phyloP scores from a whole-genome alignment of 192 early-diverging fungal genomes.

The Coemansia sp. region DNA sequence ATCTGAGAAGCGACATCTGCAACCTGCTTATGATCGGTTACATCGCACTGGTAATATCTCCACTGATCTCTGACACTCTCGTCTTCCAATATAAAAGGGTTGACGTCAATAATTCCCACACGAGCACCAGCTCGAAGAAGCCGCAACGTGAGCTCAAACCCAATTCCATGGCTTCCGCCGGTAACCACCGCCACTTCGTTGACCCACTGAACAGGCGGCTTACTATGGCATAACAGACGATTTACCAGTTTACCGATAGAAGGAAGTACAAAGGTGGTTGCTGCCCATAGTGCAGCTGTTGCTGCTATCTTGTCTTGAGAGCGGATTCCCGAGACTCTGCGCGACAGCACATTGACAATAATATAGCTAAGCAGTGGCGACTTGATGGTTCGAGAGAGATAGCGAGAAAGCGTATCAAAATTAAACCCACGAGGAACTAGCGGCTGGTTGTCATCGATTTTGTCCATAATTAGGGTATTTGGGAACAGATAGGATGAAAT shows the following conservation, averaged over 20 bases:
- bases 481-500: neutral
- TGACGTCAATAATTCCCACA: conserved; percentile 43
- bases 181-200: conserved; percentile 42
- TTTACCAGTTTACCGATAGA: conserved; percentile 12
- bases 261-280: conserved; percentile 28
- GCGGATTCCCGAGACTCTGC: conserved; percentile 4
- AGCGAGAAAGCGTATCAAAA: conserved; percentile 35
- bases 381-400: conserved; percentile 19
- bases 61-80: conserved; percentile 15
- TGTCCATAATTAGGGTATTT: conserved; percentile 12
- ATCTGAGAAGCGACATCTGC: conserved; percentile 28
- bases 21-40: conserved; percentile 26
- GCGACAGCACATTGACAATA: conserved; percentile 16
- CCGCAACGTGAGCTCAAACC: conserved; percentile 30
- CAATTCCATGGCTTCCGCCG: conserved; percentile 47
- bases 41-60: conserved; percentile 41
- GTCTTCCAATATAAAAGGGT: conserved; percentile 25
- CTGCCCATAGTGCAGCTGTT: conserved; percentile 31
- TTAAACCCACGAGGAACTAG: conserved; percentile 47
- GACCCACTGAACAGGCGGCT: conserved; percentile 22
- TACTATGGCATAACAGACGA: conserved; percentile 8
- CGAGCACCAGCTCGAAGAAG: conserved; percentile 35
- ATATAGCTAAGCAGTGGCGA: conserved; percentile 43
- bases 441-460: conserved; percentile 45
- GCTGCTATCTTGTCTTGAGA: conserved; percentile 23